Percentiles rank a stretch among this genome's conserved stretches.
Conservation (phyloP, 2,329 filamentous ascomycete species). For the Claviceps pazoutovae region DNA sequence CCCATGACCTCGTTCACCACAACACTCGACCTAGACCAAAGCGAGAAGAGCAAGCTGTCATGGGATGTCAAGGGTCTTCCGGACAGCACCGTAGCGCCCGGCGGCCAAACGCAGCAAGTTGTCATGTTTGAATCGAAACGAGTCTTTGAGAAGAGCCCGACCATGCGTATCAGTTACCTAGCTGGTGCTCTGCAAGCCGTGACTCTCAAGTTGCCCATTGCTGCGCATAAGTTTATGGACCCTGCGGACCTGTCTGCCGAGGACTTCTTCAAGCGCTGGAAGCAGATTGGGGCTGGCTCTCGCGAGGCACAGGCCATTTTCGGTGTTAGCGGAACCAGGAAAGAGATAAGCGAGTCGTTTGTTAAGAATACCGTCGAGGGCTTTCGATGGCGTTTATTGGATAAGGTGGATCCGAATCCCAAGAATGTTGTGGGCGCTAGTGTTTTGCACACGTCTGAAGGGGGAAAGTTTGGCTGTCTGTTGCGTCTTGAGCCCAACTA, state of each 20-base stretch:
- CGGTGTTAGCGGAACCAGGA: slow-evolving; percentile 38
- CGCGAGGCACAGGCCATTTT: slow-evolving; percentile 85
- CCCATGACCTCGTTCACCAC: slow-evolving; percentile 86
- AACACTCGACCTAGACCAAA: slow-evolving; percentile 67
- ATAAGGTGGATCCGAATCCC: slow-evolving; percentile 76
- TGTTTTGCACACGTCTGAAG: slow-evolving; percentile 67
- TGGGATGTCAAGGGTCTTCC: slow-evolving; percentile 82
- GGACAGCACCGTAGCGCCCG: slow-evolving; percentile 62
- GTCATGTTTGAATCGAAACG: slow-evolving; percentile 83
- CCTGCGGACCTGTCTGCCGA: slow-evolving; percentile 72
- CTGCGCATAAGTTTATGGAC: slow-evolving; percentile 95
- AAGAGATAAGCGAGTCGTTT: slow-evolving; percentile 56
- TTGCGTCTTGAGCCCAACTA: slow-evolving; percentile 92
- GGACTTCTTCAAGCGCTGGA: slow-evolving; percentile 98
- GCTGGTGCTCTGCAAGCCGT: slow-evolving; percentile 86
- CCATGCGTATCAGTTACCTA: slow-evolving; percentile 85
- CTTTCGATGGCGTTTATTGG: slow-evolving; percentile 79
- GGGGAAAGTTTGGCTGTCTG: slow-evolving; percentile 87
- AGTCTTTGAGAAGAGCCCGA: slow-evolving; percentile 73
- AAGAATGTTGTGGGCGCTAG: slow-evolving; percentile 91
- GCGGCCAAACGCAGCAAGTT: slow-evolving; percentile 77
- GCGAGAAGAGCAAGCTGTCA: slow-evolving; percentile 52
- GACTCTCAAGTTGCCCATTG: slow-evolving; percentile 77
- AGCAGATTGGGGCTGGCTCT: slow-evolving; percentile 83
- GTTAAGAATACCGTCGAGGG: slow-evolving; percentile 63